Evolutionary conservation across 2,329 filamentous ascomycete genomes (phyloP).

Genomic region (Penicillium hordei): DNA sequence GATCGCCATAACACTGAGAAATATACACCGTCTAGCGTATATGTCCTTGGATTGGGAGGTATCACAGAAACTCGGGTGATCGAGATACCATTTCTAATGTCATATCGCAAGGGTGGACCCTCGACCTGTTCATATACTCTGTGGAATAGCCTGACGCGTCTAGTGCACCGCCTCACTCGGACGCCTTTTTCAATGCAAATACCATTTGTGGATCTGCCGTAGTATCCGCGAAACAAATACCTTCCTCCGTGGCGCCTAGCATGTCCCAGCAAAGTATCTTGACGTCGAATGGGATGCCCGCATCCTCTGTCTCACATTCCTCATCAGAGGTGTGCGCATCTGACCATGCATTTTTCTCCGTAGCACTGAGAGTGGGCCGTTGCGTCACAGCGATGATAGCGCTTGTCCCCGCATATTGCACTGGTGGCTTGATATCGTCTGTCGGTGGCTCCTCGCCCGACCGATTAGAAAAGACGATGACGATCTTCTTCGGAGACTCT

Average conservation of each 20-base stretch:
- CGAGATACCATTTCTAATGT: not conserved
- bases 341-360: constrained; percentile 5
- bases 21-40: constrained; percentile 3
- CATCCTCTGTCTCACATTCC: constrained; percentile 18
- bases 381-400: constrained; percentile 44
- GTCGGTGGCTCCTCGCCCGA: constrained; percentile 44
- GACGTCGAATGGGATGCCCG: constrained; percentile 29
- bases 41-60: not conserved
- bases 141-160: constrained; percentile 7
- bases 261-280: constrained; percentile 49
- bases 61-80: not conserved
- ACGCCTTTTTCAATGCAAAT: constrained; percentile 33
- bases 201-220: constrained; percentile 41
- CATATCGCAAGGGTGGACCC: not conserved
- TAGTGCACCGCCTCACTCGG: constrained; percentile 2
- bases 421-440: constrained; percentile 38
- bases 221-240: constrained; percentile 50
- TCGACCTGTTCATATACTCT: not conserved
- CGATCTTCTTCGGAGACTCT: constrained; percentile 34
- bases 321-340: constrained; percentile 7
- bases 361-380: constrained; percentile 12
- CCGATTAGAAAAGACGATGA: constrained; percentile 51
- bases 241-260: constrained; percentile 46
- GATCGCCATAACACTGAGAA: constrained; percentile 7
- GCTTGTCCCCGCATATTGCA: constrained; percentile 51